Percentiles rank a stretch among this genome's conserved stretches.
phyloP scores from a whole-genome alignment of 2,329 filamentous ascomycete species.

The Lasiodiplodia sp. region DNA sequence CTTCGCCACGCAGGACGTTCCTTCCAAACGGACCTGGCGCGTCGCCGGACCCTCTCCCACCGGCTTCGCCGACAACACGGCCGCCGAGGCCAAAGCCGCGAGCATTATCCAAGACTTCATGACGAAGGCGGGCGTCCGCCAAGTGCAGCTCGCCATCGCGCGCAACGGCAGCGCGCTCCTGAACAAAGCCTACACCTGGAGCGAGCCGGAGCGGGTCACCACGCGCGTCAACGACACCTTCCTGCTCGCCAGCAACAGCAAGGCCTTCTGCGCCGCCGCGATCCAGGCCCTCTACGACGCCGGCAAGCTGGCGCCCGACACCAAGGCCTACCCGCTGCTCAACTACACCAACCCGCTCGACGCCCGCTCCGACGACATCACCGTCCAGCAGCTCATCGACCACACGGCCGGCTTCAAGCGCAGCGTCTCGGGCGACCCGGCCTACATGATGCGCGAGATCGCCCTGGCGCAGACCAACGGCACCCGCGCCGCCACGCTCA shows the following conservation, averaged over 20 bases:
- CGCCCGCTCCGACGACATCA: conserved; percentile 35
- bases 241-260: conserved; percentile 37
- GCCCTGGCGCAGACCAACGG: conserved; percentile 34
- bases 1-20: conserved; percentile 34
- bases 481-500: conserved; percentile 33
- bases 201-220: conserved; percentile 34
- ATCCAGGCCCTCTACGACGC: conserved; percentile 32
- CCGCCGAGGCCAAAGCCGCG: neutral
- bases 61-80: conserved; percentile 36
- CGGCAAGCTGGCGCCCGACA: conserved; percentile 34
- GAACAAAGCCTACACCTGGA: conserved; percentile 36
- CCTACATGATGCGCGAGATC: conserved; percentile 34
- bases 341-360: conserved; percentile 35
- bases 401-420: conserved; percentile 37
- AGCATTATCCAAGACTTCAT: conserved; percentile 35
- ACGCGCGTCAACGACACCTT: conserved; percentile 34
- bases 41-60: conserved; percentile 32
- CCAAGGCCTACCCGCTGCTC: conserved; percentile 35
- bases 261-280: conserved; percentile 37
- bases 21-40: conserved; percentile 35
- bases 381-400: conserved; percentile 36
- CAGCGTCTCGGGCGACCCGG: conserved; percentile 32
- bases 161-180: conserved; percentile 35
- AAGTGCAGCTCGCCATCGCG: conserved; percentile 37
- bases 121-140: conserved; percentile 34